Percentiles rank a stretch among this genome's conserved stretches.
phyloP scores from a whole-genome alignment of 2,329 filamentous ascomycete species.

The Cryphonectria radicalis region DNA sequence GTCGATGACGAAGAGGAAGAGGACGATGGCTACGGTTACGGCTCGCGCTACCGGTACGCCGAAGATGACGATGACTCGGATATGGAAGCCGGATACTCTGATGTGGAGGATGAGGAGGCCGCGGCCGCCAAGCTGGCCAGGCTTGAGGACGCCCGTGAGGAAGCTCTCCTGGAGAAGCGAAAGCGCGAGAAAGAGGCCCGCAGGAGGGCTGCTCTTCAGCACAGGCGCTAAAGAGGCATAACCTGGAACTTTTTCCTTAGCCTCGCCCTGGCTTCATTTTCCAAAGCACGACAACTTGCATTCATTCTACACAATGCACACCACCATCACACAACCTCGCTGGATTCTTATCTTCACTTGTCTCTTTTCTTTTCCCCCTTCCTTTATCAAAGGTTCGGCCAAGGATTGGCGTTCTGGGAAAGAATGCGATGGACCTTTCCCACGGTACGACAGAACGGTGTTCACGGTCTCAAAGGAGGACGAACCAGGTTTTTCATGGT shows the following conservation, averaged over 20 bases:
- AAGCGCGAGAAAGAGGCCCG: constrained; percentile 66
- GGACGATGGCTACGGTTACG: constrained; percentile 40
- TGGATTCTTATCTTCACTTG: not conserved
- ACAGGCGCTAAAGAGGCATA: constrained; percentile 1
- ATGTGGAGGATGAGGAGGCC: constrained; percentile 74
- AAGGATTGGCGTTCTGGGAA: constrained; percentile 6
- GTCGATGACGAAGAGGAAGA: constrained; percentile 63
- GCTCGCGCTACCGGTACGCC: constrained; percentile 51
- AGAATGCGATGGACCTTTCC: not conserved
- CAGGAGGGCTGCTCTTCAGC: constrained; percentile 40
- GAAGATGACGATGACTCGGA: constrained; percentile 71
- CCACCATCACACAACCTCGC: not conserved
- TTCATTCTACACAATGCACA: not conserved
- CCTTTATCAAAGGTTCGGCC: not conserved
- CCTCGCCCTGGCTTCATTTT: not conserved
- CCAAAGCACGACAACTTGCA: not conserved
- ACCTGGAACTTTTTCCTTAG: not conserved
- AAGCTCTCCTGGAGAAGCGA: constrained; percentile 63
- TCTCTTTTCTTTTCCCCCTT: not conserved
- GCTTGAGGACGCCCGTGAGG: constrained; percentile 68
- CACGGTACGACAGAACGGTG: constrained; percentile 7
- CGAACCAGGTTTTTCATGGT: constrained; percentile 11
- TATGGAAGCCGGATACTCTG: constrained; percentile 77
- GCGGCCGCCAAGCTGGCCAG: constrained; percentile 64
- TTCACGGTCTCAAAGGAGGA: constrained; percentile 14